These are phyloP conservation scores for Eragrostis curvula DNA, from an alignment of 176 grass and related monocot genomes.

Conservation along the genomic window DNA sequence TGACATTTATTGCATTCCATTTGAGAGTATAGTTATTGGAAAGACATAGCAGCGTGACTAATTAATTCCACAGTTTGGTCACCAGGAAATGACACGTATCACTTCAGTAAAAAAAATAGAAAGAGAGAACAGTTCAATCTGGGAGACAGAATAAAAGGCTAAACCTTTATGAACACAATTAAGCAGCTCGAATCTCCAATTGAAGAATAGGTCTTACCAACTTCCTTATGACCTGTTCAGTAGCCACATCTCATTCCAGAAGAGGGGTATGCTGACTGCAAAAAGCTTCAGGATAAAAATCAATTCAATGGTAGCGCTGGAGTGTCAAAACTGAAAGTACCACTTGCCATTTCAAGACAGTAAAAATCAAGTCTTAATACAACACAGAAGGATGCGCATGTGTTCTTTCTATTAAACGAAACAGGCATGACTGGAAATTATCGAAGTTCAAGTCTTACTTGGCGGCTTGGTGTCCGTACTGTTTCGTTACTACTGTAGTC, in stretches of 20 bases:
- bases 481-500: background rate
- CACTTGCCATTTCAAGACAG: no score
- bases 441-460: conserved; percentile 22
- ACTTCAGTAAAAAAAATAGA: background rate
- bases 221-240: conserved; percentile 8
- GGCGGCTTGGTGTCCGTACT: background rate
- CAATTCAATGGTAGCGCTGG: background rate
- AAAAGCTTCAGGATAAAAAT: background rate
- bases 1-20: background rate
- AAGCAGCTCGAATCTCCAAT: conserved; percentile 2
- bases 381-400: no score
- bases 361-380: no score
- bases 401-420: background rate
- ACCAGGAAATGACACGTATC: background rate
- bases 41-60: no score
- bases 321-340: conserved; percentile 25
- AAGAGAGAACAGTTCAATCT: background rate
- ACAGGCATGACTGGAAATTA: background rate
- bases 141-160: background rate
- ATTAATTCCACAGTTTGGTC: background rate
- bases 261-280: conserved; percentile 15
- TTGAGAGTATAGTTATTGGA: no score
- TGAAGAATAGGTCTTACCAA: background rate
- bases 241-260: conserved; percentile 1
- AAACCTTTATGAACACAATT: background rate